Percentiles rank a stretch among this genome's conserved stretches.
Conservation (phyloP, 2,329 filamentous ascomycete species). For the Fusarium globosum region DNA sequence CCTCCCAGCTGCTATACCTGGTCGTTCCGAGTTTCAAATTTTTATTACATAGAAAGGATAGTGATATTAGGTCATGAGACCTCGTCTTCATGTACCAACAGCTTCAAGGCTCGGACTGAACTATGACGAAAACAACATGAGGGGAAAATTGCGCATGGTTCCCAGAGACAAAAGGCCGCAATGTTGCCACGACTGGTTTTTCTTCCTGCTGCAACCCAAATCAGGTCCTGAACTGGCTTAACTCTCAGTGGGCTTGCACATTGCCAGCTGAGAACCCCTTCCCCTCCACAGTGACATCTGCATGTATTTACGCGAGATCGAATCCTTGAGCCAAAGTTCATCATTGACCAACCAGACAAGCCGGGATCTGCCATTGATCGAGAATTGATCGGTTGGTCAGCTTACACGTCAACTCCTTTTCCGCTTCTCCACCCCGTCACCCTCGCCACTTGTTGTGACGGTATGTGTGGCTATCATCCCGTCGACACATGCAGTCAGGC, state of each 20-base stretch:
- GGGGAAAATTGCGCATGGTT: conserved; percentile 3
- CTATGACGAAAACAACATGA: background rate
- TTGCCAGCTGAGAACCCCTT: conserved; percentile 27
- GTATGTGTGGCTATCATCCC: conserved; percentile 11
- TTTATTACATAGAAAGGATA: conserved; percentile 1
- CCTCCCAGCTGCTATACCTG: conserved; percentile 22
- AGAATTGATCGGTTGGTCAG: conserved; percentile 29
- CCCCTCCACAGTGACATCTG: conserved; percentile 19
- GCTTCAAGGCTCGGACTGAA: background rate
- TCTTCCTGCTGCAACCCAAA: background rate
- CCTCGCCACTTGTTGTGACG: conserved; percentile 11
- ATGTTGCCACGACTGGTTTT: background rate
- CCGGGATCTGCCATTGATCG: conserved; percentile 11
- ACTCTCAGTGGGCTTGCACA: conserved; percentile 8
- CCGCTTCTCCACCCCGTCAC: conserved; percentile 7
- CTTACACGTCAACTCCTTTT: conserved; percentile 29
- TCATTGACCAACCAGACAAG: conserved; percentile 9
- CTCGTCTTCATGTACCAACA: conserved; percentile 7
- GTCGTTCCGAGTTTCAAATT: conserved; percentile 24
- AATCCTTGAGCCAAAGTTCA: conserved; percentile 13
- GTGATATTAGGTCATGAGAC: conserved; percentile 11
- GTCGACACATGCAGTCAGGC: background rate
- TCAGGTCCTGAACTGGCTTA: background rate
- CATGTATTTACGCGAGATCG: conserved; percentile 26
- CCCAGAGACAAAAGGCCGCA: background rate